phyloP scores from a whole-genome alignment of 768 basidiomycete species.

The Podaxis mareebaensis region DNA sequence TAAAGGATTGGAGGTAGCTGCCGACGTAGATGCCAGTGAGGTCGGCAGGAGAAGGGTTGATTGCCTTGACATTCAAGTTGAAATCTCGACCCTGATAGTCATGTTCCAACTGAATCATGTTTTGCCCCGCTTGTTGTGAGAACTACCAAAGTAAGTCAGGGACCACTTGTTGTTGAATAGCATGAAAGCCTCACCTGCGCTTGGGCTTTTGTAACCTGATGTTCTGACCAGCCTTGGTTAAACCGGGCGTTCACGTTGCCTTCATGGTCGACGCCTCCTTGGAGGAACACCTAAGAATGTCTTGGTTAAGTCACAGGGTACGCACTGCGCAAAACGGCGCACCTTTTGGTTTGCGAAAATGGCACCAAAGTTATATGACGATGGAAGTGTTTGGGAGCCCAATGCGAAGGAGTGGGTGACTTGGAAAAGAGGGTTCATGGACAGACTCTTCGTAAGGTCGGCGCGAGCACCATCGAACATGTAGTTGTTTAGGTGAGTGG shows the following conservation, averaged over 20 bases:
- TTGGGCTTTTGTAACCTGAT: slow-evolving; percentile 81
- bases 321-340: slow-evolving; percentile 17
- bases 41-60: slow-evolving; percentile 90
- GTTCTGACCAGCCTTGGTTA: slow-evolving; percentile 85
- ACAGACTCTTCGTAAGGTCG: slow-evolving; percentile 92
- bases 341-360: slow-evolving; percentile 88
- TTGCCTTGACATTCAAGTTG: slow-evolving; percentile 79
- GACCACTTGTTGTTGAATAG: not conserved
- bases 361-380: slow-evolving; percentile 94
- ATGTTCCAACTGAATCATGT: slow-evolving; percentile 92
- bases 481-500: slow-evolving; percentile 89
- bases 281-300: slow-evolving; percentile 72
- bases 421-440: slow-evolving; percentile 95
- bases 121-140: slow-evolving; percentile 74
- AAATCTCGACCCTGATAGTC: slow-evolving; percentile 91
- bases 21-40: slow-evolving; percentile 89
- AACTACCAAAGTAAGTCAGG: slow-evolving; percentile 50
- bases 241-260: slow-evolving; percentile 86
- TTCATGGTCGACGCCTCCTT: slow-evolving; percentile 93
- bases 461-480: slow-evolving; percentile 97
- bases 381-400: slow-evolving; percentile 79
- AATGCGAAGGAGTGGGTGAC: slow-evolving; percentile 95
- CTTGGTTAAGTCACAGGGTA: slow-evolving; percentile 25
- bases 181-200: slow-evolving; percentile 62
- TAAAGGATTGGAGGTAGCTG: slow-evolving; percentile 90